Evolutionary conservation across 768 basidiomycete species (phyloP), one percentile per base, ranked within the genome.

Genomic region (Mycena olivaceomarginata): DNA sequence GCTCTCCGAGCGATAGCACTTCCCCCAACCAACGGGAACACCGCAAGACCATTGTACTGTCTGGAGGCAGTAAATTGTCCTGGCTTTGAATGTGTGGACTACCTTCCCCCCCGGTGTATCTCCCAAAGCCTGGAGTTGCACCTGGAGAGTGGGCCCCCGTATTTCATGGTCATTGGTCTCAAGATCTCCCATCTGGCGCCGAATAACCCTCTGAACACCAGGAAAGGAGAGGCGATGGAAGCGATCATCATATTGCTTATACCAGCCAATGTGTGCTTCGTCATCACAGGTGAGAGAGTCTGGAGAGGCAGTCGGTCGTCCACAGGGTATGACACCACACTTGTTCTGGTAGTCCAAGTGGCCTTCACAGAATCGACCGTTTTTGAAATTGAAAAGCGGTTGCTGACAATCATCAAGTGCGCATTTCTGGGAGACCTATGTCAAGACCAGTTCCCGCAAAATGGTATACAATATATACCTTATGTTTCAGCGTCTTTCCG

Each of bases 321-420:
- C 70, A 43, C 60, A 71, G 8, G 63, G 59, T 45, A 82, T 25
- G 31, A 71, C 63, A 0, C 70, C 46, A 9, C 70, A 71, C 0
- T 39, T 7, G 22, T 48, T 63, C 1, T 69, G 46, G 12, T 69
- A n/a, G 70, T 84, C 15, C 2, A 71, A 20, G 12, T 71, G 84
- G 0, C 56, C 76, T 11, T 60, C 45, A 60, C 84, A 85, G 75
- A 85, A 85, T 8, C 82, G 77, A 1, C 83, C 84, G 70, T 83
- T 76, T 62, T 82, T 81, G 73, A 82, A 86, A 64, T 86, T 84
- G 11, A 62, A 65, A 1, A 85, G 77, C 1, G 82, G 75, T 1
- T 76, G 67, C 5, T 72, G 46, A 69, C 84, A 85, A 1, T 60
- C 60, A 40, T 64, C 67, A 4, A 83, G 40, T 10, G 82, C 82